Conservation (phyloP, 306 rosid genomes). For the Pyrus communis region DNA sequence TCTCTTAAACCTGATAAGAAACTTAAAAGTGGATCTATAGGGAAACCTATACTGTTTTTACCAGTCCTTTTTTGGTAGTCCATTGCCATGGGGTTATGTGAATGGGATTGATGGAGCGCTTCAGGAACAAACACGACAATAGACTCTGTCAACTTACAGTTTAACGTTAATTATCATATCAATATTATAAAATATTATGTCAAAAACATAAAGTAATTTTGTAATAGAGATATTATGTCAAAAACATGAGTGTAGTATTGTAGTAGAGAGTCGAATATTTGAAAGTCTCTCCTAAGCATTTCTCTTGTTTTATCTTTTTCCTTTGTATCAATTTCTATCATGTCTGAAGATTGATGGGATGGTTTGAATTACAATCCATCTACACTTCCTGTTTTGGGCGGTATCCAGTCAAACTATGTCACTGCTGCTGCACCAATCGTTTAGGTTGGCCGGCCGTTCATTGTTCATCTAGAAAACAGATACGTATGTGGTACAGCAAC, state of each 20-base stretch:
- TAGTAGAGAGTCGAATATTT: too few relatives aligned
- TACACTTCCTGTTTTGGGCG: background rate
- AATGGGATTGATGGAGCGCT: background rate
- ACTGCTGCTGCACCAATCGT: background rate
- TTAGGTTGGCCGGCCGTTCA: constrained; percentile 7
- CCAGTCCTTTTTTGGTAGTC: constrained; percentile 16
- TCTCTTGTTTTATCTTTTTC: background rate
- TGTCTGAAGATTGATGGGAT: constrained; percentile 9
- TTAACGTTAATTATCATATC: too few relatives aligned
- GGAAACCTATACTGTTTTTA: constrained; percentile 13
- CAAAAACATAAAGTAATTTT: too few relatives aligned
- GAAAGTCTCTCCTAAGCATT: too few relatives aligned
- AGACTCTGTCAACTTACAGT: background rate
- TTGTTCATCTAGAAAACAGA: background rate
- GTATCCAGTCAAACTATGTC: background rate
- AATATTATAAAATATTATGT: too few relatives aligned
- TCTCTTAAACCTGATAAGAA: background rate
- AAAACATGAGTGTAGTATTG: too few relatives aligned
- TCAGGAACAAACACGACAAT: constrained; percentile 31
- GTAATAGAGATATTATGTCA: too few relatives aligned
- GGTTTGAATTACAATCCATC: constrained; percentile 3
- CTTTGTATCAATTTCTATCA: background rate
- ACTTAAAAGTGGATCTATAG: background rate
- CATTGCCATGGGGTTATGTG: background rate
- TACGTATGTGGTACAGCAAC: background rate